phyloP scores from a whole-genome alignment of 2,329 filamentous ascomycete genomes.

The Simplicillium sp. region DNA sequence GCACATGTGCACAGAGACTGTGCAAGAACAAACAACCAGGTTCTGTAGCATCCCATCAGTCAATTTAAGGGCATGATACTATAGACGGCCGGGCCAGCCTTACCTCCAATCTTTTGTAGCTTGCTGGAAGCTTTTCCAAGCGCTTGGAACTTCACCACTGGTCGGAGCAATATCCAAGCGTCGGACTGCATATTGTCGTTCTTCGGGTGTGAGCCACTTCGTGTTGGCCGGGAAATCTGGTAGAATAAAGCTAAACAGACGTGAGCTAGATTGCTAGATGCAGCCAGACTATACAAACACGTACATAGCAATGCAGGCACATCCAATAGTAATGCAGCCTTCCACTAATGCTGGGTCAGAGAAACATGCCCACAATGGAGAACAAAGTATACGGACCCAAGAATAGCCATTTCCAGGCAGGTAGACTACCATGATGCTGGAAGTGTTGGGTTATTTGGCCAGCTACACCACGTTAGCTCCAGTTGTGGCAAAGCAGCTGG shows the following conservation, averaged over 20 bases:
- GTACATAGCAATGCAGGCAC: slow-evolving; percentile 2
- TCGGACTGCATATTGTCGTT: slow-evolving; percentile 10
- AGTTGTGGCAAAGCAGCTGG: too few species aligned
- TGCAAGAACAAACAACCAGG: slow-evolving; percentile 4
- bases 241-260: slow-evolving; percentile 8
- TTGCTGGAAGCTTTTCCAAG: slow-evolving; percentile 2
- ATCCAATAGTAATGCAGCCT: slow-evolving; percentile 4
- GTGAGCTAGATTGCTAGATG: not conserved
- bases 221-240: slow-evolving; percentile 13
- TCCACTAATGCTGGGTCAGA: slow-evolving; percentile 1
- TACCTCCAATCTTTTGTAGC: slow-evolving; percentile 4
- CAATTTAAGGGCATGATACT: not conserved
- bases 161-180: slow-evolving; percentile 3
- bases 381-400: not conserved
- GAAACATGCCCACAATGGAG: too few species aligned
- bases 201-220: slow-evolving; percentile 12
- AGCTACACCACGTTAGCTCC: not conserved
- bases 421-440: slow-evolving; percentile 1
- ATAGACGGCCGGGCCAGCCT: not conserved
- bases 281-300: not conserved
- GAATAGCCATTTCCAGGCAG: slow-evolving; percentile 4
- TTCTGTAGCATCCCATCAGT: not conserved
- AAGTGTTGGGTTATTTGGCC: slow-evolving; percentile 1
- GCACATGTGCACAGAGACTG: slow-evolving; percentile 5
- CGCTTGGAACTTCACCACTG: not conserved